Percentiles rank a stretch among this genome's conserved stretches.
Conservation (phyloP, 1,284 basidiomycete species). For the Pseudozyma thailandica region DNA sequence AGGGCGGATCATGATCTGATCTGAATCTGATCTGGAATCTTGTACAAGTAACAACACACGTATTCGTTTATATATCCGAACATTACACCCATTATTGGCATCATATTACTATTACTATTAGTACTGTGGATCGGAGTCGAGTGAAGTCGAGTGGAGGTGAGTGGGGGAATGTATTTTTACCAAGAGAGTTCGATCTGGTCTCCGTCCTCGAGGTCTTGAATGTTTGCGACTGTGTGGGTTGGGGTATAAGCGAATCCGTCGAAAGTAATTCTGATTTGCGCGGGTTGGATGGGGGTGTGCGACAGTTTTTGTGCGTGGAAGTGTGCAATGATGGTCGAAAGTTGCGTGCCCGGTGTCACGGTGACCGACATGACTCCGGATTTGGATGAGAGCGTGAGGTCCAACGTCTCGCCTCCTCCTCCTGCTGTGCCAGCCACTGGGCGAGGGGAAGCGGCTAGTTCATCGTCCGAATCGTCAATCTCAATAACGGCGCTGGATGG, state of each 20-base stretch:
- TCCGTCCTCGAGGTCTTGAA: constrained; percentile 45
- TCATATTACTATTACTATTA: too few relatives aligned
- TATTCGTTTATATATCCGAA: background rate
- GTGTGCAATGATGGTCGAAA: constrained; percentile 39
- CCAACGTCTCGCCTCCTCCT: constrained; percentile 14
- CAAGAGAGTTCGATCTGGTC: constrained; percentile 34
- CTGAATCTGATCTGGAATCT: too few relatives aligned
- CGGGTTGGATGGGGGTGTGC: constrained; percentile 1
- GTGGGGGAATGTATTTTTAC: background rate
- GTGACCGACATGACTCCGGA: constrained; percentile 26
- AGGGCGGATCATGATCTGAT: constrained; percentile 38
- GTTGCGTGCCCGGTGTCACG: constrained; percentile 46
- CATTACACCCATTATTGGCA: too few relatives aligned
- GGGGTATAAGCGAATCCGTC: constrained; percentile 6
- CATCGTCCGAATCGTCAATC: constrained; percentile 27
- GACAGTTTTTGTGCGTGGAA: constrained; percentile 29
- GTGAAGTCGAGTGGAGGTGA: too few relatives aligned
- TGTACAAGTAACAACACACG: background rate
- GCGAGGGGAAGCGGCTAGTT: background rate
- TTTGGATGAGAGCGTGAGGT: constrained; percentile 42
- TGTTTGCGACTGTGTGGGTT: constrained; percentile 24
- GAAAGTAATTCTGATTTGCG: constrained; percentile 6
- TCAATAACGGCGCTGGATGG: constrained; percentile 5
- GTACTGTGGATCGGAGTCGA: too few relatives aligned
- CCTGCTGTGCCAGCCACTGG: background rate